Evolutionary conservation across 257 asterid species (phyloP).

Genomic region (Solanum chmielewskii): DNA sequence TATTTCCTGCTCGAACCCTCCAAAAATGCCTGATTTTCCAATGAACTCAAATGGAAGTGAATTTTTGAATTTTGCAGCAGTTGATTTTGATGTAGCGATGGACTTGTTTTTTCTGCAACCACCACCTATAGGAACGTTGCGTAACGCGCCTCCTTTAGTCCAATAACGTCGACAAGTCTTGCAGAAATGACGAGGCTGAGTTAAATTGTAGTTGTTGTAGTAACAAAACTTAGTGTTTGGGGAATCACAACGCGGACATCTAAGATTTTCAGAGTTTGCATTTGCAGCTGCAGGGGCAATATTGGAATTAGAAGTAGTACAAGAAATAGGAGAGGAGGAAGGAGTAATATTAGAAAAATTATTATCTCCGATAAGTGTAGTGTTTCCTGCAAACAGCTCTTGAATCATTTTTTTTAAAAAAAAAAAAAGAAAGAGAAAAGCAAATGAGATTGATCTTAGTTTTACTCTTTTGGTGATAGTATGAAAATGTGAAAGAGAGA

Average conservation of each 20-base stretch:
- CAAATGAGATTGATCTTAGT: not conserved
- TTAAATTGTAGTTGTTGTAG: slow-evolving; percentile 87
- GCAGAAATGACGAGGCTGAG: slow-evolving; percentile 93
- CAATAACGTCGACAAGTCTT: slow-evolving; percentile 91
- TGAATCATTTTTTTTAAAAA: slow-evolving; percentile 47
- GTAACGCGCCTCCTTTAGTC: slow-evolving; percentile 86
- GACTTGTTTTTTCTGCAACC: slow-evolving; percentile 73
- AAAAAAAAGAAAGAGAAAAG: slow-evolving; percentile 5
- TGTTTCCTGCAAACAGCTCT: slow-evolving; percentile 46
- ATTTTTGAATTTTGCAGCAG: slow-evolving; percentile 32
- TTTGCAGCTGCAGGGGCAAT: slow-evolving; percentile 2
- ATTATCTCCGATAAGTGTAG: slow-evolving; percentile 18
- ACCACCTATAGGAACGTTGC: slow-evolving; percentile 86
- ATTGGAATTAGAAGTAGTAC: slow-evolving; percentile 1
- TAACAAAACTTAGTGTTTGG: slow-evolving; percentile 75
- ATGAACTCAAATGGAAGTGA: not conserved
- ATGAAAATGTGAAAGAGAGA: not conserved
- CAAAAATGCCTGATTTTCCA: slow-evolving; percentile 21
- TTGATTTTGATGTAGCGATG: slow-evolving; percentile 16
- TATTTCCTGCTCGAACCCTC: slow-evolving; percentile 22
- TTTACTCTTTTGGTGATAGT: not conserved
- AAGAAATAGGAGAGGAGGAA: slow-evolving; percentile 16
- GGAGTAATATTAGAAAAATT: slow-evolving; percentile 4
- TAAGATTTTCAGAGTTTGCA: slow-evolving; percentile 31
- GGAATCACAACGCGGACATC: slow-evolving; percentile 82